Evolutionary conservation across 192 early-diverging fungal species (phyloP).

Genomic region (Podila epigama): DNA sequence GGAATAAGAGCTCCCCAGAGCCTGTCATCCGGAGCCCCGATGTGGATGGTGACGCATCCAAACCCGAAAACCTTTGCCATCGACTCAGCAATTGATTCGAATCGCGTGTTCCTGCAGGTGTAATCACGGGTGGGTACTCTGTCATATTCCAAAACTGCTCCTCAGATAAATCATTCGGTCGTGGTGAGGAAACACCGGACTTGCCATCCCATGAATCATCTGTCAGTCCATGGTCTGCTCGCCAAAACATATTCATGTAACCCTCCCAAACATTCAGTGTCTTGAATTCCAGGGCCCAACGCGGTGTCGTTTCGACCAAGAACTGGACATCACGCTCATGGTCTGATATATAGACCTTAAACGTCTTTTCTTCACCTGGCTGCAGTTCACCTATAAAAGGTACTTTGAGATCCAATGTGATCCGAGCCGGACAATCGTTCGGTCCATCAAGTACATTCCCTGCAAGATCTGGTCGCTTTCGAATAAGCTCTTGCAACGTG

Average conservation of each 20-base stretch:
- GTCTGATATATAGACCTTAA: slow-evolving; percentile 39
- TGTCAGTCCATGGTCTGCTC: slow-evolving; percentile 30
- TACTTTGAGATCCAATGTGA: neutral
- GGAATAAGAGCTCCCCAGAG: slow-evolving; percentile 7
- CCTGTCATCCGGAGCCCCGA: slow-evolving; percentile 1
- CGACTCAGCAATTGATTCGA: slow-evolving; percentile 17
- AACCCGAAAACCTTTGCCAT: slow-evolving; percentile 25
- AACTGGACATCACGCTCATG: slow-evolving; percentile 27
- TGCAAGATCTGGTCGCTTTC: slow-evolving; percentile 12
- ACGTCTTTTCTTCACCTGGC: slow-evolving; percentile 16
- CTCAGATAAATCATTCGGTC: neutral
- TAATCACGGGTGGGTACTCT: slow-evolving; percentile 12
- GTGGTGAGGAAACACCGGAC: slow-evolving; percentile 8
- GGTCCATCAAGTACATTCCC: neutral
- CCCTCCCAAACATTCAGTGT: slow-evolving; percentile 47
- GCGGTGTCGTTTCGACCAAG: slow-evolving; percentile 12
- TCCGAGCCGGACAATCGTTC: slow-evolving; percentile 11
- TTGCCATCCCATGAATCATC: slow-evolving; percentile 27
- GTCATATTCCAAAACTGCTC: neutral
- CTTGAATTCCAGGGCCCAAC: slow-evolving; percentile 6
- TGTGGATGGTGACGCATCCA: slow-evolving; percentile 19
- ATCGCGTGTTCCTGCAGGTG: slow-evolving; percentile 10
- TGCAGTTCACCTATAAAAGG: neutral
- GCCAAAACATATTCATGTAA: slow-evolving; percentile 51
- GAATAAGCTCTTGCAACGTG: slow-evolving; percentile 24